Evolutionary conservation across 805 yeast genomes (phyloP), one percentile per base, ranked within the genome.

Genomic region (Metschnikowia arizonensis): DNA sequence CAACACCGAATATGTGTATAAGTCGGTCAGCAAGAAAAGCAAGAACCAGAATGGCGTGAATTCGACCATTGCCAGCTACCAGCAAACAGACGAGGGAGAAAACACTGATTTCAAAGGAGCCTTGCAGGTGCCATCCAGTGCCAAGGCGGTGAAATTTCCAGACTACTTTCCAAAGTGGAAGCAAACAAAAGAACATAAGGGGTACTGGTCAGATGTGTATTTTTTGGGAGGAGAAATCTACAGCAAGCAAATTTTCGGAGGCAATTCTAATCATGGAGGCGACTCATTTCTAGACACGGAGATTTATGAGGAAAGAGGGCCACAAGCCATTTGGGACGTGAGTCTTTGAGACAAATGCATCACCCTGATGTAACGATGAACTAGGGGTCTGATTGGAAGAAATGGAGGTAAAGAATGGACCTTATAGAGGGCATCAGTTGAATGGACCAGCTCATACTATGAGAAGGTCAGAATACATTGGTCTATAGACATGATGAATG

Each of bases 91-190:
- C 36, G 74, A 68, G 12, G 55, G 42, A 14, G 62, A 53, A 33
- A 44, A 44, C 12, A 24, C 48, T 15, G 55, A 52, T 10, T 47
- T 43, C 33, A 44, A 33, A 19, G 54, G 50, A n/a, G 46, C 49
- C 49, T 52, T 74, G 41, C 98, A 91, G 66, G 89, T 83, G 2
- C 98, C 97, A 18, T 80, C 82, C n/a, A 72, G 81, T 11, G 76
- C 90, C 45, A 80, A 77, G 53, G 60, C 81, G 40, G 80, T 82
- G 21, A 83, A 83, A 56, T 76, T 80, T 62, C 95, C 97, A 0
- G 98, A 91, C 45, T 90, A 91, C 64, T 91, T 91, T 66, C 87
- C 96, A 1, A 96, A 88, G 54, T 91, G 97, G 97, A 90, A 90
- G 66, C 62, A 64, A 49, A 73, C 76, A 6, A 69, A 69, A 57